Evolutionary conservation across 2,329 filamentous ascomycete species (phyloP).

Genomic region (Xylariales sp.): DNA sequence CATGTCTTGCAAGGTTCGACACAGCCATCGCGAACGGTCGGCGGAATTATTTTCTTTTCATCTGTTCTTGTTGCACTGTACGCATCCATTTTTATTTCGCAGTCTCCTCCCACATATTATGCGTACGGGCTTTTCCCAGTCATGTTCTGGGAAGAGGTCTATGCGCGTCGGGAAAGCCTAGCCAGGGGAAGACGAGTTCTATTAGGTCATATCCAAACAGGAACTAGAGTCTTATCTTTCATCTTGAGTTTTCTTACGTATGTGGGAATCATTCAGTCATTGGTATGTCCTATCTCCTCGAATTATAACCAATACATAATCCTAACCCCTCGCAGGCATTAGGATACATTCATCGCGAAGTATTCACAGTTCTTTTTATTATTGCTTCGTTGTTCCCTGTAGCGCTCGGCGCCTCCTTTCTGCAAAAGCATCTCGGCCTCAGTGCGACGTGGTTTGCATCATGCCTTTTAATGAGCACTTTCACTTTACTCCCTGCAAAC

Average conservation of each 20-base stretch:
- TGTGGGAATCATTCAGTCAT: conserved; percentile 79
- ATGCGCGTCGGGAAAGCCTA: conserved; percentile 78
- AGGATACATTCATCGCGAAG: conserved; percentile 90
- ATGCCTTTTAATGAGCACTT: conserved; percentile 86
- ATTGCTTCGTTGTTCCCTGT: conserved; percentile 82
- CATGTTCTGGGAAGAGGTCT: conserved; percentile 96
- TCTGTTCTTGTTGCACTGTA: conserved; percentile 81
- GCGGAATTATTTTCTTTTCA: conserved; percentile 75
- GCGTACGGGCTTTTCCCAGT: conserved; percentile 92
- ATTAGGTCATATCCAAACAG: conserved; percentile 74
- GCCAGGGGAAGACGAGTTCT: conserved; percentile 73
- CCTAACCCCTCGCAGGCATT: conserved; percentile 69
- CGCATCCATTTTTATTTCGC: conserved; percentile 81
- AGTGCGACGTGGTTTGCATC: conserved; percentile 78
- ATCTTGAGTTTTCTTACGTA: conserved; percentile 74
- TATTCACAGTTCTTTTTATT: conserved; percentile 84
- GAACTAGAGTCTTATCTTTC: conserved; percentile 68
- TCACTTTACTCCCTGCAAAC: conserved; percentile 85
- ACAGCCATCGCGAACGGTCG: conserved; percentile 70
- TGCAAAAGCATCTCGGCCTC: conserved; percentile 73
- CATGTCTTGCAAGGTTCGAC: conserved; percentile 82
- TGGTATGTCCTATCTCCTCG: conserved; percentile 64
- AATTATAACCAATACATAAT: background rate
- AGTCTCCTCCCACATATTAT: conserved; percentile 87
- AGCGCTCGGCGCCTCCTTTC: conserved; percentile 77